Evolutionary conservation across 1,284 basidiomycete species (phyloP), one percentile per base, ranked within the genome.

Genomic region (Melampsora abietis-canadensis): DNA sequence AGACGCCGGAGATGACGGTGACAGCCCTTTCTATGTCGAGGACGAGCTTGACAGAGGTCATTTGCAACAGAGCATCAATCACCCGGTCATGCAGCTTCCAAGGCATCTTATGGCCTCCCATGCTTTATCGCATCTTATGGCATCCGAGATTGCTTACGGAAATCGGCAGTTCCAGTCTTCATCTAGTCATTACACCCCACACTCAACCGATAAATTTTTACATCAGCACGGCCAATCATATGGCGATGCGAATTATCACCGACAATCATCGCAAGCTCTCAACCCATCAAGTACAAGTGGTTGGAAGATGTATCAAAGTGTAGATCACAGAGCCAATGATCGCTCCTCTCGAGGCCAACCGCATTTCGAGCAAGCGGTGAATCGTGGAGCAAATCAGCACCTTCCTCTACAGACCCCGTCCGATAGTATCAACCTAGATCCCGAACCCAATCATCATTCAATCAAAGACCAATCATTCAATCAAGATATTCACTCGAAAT

Each of bases 51-150:
- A 46, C 30, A 64, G 21, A 48, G 12, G n/a, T n/a, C 21, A 59
- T 30, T 17, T 44, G 8, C 63, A 72, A 31, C 60, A 72, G 4
- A 59, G 31, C 24, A n/a, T 47, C 24, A 19, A 40, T 5, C 44
- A 51, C 6, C 68, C 21, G 7, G 59, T 61, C 59, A 61, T 34
- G 24, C 62, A 48, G 2, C 54, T 73, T 19, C 70, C 62, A 17
- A 31, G 70, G 7, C 70, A 73, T 60, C 63, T 73, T 30, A 40
- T 66, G 48, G 70, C 70, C 19, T 73, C 70, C 0, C 62, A 73
- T 44, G 70, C 70, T n/a, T 62, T 73, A 46, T 72, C 68, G 24
- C 47, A 72, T 40, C 44, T 72, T n/a, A 64, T 72, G 61, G 68
- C 68, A 7, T 72, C 68, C 14, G 68, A 72, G 62, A 72, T 72